Base-by-base conservation (phyloP, 805 yeast genomes). In the Metschnikowia orientalis region DNA sequence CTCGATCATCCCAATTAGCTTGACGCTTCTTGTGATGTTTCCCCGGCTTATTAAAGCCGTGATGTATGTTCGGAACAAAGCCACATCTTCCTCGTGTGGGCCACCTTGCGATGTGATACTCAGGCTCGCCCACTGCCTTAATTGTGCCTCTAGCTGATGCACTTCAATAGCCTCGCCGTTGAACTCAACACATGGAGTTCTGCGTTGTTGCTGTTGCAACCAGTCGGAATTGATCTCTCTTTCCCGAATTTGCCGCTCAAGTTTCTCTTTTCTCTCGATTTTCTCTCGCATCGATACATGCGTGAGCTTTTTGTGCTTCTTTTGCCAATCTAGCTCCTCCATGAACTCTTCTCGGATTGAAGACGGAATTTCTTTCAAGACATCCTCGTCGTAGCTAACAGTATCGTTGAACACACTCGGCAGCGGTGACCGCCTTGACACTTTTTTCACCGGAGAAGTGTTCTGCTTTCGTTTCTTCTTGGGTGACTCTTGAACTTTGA, bases 341-440 rank as follows among this genome's bases (percentile, higher is more conserved):
- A 59, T 32, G 5, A 65, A 63, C 32, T 65, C 68, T 6, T 56
- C 40, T 31, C 58, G 50, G 8, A 67, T 45, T 5, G 59, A 56
- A 0, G 69, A 55, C 0, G 72, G 71, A 5, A 67, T 45, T 35
- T 61, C 70, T 16, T 59, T 48, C 17, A 67, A 37, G 6, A 66
- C 54, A 0, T 61, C 52, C 6, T 57, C 52, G 37, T 66, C 69
- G 38, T 61, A 62, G 2, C 63, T 47, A 3, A 50, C 48, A 6
- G 59, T 45, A 2, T 52, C 52, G 11, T 52, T 52, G 30, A 37
- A 51, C 6, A 34, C 32, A 8, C 40, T 44, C 20, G 31, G 38
- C 15, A 34, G 22, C 34, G 12, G 41, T 3, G 36, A 21, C 17
- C 12, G 26, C 8, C n/a, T 31, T 16, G 24, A 48, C n/a, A 45